Percentiles rank a stretch among this genome's conserved stretches.
phyloP scores from a whole-genome alignment of 2,329 filamentous ascomycete genomes.

The Ciborinia camelliae region DNA sequence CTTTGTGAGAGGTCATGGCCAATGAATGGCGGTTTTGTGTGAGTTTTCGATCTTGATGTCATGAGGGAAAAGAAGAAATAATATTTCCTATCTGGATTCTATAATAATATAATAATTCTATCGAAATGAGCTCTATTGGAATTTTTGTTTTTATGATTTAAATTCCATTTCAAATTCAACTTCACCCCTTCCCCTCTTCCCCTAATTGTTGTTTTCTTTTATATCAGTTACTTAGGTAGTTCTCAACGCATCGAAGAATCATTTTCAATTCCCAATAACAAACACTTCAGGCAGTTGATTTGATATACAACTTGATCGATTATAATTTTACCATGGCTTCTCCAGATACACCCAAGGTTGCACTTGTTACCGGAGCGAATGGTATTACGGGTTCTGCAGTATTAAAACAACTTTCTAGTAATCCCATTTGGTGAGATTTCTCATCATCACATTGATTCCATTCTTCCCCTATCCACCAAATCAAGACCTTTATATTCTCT shows the following conservation, averaged over 20 bases:
- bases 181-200: not conserved
- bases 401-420: constrained; percentile 4
- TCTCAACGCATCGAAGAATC: not conserved
- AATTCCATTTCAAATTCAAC: not conserved
- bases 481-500: not conserved
- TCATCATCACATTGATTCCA: not conserved
- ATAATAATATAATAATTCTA: too few species aligned
- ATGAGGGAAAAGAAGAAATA: too few species aligned
- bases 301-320: not conserved
- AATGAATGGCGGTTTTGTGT: not conserved
- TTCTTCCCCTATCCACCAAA: not conserved
- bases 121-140: not conserved
- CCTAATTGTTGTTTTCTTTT: not conserved
- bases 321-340: not conserved
- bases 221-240: not conserved
- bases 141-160: too few species aligned
- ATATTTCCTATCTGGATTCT: too few species aligned
- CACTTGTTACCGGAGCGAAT: constrained; percentile 12
- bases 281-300: not conserved
- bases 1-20: not conserved
- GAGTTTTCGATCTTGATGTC: not conserved
- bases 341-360: not conserved
- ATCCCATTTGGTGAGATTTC: not conserved
- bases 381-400: constrained; percentile 9
- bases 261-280: not conserved